Base-by-base conservation (phyloP, 108 stramenopile genomes). In the Skeletonema menzelii region DNA sequence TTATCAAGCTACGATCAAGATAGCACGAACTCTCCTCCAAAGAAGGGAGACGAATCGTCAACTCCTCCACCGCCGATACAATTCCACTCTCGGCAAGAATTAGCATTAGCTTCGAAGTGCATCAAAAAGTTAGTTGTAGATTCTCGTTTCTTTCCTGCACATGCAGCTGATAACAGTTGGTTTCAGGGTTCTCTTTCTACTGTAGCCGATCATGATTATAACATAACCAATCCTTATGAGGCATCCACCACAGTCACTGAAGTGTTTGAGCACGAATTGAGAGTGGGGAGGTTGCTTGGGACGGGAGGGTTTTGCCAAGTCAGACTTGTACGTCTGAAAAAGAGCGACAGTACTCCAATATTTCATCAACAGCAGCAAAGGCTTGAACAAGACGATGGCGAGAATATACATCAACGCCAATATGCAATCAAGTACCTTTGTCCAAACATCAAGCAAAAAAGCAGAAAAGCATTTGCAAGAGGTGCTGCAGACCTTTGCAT, bases 401-500 rank as follows among this genome's bases (percentile, higher is more conserved):
- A 62, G 10, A 14, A 15, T 19, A 15, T 20, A 1, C 65, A 34
- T 28, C 46, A 32, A 12, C 27, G 38, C 2, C 22, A 80, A n/a
- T 88, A 88, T 63, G 88, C 81, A 28, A 73, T 93, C 60, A 93
- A 93, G 65, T 87, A 86, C 47, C 65, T 91, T 27, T n/a, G 24
- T n/a, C 76, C 76, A 8, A 24, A 27, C 12, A 64, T 69, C 27
- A 58, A 31, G 22, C 83, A 85, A 40, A 85, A 88, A 69, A 78
- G 85, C 46, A 85, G 70, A 65, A 77, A 83, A 26, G 73, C 76
- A 27, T 85, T 84, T 64, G 62, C 75, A 40, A 82, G 78, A 11
- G 89, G 84, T n/a, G 88, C 77, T 14, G 80, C 89, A 19, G 92
- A 93, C 67, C 77, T 93, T 78, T 86, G 78, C 27, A 86, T 80